Conservation (phyloP, 2,329 filamentous ascomycete species). For the Nannizziopsis barbatae region DNA sequence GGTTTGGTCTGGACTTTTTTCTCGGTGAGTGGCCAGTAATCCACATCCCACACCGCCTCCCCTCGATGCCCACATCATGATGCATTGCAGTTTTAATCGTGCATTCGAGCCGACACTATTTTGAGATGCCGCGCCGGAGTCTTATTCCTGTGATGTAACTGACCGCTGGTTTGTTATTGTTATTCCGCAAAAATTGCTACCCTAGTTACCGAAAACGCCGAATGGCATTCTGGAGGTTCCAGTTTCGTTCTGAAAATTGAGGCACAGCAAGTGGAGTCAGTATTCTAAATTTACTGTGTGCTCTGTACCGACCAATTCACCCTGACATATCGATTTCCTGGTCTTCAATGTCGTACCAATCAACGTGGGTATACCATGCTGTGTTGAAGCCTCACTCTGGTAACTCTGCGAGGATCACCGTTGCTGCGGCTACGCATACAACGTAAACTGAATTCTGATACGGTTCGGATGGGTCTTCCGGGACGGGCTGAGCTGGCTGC, state of each 20-base stretch:
- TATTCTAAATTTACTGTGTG: background rate
- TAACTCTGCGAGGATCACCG: slow-evolving; percentile 4
- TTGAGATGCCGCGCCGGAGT: background rate
- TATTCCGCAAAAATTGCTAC: background rate
- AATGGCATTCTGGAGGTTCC: background rate
- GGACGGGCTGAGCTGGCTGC: background rate
- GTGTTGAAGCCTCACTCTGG: slow-evolving; percentile 8
- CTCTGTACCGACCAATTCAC: background rate
- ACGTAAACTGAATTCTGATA: background rate
- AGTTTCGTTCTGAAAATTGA: background rate
- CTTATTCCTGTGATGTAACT: background rate
- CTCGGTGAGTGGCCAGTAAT: background rate
- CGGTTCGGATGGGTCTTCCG: background rate
- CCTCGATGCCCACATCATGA: slow-evolving; percentile 1
- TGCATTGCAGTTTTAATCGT: slow-evolving; percentile 6
- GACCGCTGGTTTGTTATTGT: slow-evolving; percentile 3
- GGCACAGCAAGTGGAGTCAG: background rate
- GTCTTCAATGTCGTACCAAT: background rate
- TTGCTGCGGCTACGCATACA: background rate
- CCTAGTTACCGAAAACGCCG: background rate
- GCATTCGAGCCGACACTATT: background rate
- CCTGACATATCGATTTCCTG: background rate
- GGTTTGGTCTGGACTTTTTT: slow-evolving; percentile 2
- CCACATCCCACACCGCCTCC: slow-evolving; percentile 4
- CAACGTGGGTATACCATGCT: background rate